phyloP scores from a whole-genome alignment of 345 rosid species.

The Abelmoschus esculentus region DNA sequence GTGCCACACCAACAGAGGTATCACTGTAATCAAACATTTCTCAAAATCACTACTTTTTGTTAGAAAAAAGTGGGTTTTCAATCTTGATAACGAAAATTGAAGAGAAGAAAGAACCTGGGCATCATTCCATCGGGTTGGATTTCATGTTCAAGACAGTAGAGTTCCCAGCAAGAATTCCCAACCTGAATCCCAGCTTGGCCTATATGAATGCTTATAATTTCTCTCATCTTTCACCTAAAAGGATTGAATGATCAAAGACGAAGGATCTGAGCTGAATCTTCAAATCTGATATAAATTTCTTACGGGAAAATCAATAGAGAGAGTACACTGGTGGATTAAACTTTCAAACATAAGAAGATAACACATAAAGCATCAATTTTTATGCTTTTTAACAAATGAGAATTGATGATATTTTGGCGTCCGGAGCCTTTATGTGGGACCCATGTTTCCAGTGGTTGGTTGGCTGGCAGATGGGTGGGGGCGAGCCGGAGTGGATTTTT shows the following conservation, averaged over 20 bases:
- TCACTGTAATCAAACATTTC: constrained; percentile 37
- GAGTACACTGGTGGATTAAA: background rate
- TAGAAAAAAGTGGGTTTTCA: background rate
- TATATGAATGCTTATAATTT: constrained; percentile 56
- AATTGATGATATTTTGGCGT: background rate
- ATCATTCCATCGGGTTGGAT: constrained; percentile 58
- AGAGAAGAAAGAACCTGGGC: constrained; percentile 32
- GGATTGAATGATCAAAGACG: background rate
- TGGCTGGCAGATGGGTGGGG: no score
- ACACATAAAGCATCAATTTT: background rate
- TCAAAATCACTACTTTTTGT: background rate
- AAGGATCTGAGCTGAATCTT: background rate
- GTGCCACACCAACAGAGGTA: constrained; percentile 45
- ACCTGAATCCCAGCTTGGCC: constrained; percentile 76
- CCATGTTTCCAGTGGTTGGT: background rate
- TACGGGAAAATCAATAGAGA: background rate
- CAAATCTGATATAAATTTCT: background rate
- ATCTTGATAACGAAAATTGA: background rate
- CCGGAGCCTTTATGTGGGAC: background rate
- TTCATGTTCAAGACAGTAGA: constrained; percentile 70
- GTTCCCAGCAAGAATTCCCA: constrained; percentile 78
- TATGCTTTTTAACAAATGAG: background rate
- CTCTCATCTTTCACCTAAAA: constrained; percentile 35
- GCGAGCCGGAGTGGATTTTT: no score
- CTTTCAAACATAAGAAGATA: background rate